Evolutionary conservation across 495 filamentous ascomycete genomes (phyloP), one percentile per base, ranked within the genome.

Genomic region (Hypoxylon cercidicola): DNA sequence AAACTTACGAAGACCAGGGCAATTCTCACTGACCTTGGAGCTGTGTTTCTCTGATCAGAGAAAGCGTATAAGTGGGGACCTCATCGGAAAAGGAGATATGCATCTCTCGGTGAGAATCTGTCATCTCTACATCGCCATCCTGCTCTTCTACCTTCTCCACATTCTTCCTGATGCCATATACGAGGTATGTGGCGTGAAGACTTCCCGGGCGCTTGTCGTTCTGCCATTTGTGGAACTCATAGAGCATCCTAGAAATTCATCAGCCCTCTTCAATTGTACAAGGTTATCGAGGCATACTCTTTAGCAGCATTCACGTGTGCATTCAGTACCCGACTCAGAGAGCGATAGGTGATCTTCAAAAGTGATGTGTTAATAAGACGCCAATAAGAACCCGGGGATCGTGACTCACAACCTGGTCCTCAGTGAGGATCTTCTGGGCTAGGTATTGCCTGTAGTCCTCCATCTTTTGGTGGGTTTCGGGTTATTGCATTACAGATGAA

Each of bases 151-250:
- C 56, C 71, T 60, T 48, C 43, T 20, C 50, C 5, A 39, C 7
- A 57, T 57, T 32, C 65, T 70, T 74, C 60, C 72, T 84, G 55
- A 67, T 76, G 18, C 95, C 95, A 54, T 88, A 87, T 20, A 98
- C 70, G 45, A 98, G 77, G 73, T 97, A 99, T 15, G 92, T 97
- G 54, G 95, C 94, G 77, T 93, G 87, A 37, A 98, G 82, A 34
- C 82, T 85, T 11, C 84, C 82, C 0, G 92, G 86, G 43, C 87
- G 90, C 72, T 89, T 92, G 30, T 79, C 81, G 75, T 94, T 97
- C 78, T 97, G 89, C 43, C 77, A 83, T 45, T 78, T 79, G 74
- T 97, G 84, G 67, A 97, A 98, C 12, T 97, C 93, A 75, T 88
- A 96, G 1, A 99, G 87, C 83, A 97, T 93, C 68, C 93, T 95